Base-by-base conservation (phyloP, 805 yeast genomes). In the Cyberlindnera saturnus region DNA sequence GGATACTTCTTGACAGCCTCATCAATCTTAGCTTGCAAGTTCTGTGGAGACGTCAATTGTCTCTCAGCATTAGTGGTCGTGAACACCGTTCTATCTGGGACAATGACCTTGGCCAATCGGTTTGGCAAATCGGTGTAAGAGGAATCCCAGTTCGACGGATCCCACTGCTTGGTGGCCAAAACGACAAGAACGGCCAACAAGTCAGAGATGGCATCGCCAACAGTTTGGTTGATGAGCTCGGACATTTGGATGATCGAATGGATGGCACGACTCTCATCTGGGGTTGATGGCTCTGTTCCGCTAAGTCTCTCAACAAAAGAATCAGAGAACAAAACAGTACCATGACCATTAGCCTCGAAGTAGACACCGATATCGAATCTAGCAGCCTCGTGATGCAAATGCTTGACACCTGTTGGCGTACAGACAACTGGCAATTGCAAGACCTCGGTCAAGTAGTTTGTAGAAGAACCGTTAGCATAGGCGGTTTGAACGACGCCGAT, bases 341-440 rank as follows among this genome's bases (percentile, higher is more conserved):
- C 99, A 60, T 93, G 99, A n/a, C 99, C 99, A 61, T 93, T 93
- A 42, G 99, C 99, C 68, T 93, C 99, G 56, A 93, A 93, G 65
- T 93, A 93, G 14, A 93, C 81, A 20, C 99, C 99, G 48, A 91
- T 74, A 57, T 89, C 98, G 58, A 77, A 93, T 35, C 79, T 73
- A 1, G 95, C 93, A 40, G 89, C 95, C 46, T 66, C 74, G 58
- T 91, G 97, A 61, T 93, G 99, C 50, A 93, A 70, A 66, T 93
- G 96, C 64, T 93, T 93, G 31, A 93, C 99, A 33, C 99, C 99
- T 3, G 99, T 93, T 35, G 96, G 83, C 0, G 98, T 86, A 62
- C 91, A 86, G 1, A 78, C 77, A 5, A 88, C 96, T 1, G 96
- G 96, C 13, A 87, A 65, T 41, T 77, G 70, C 53, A 91, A 70